Percentiles rank a stretch among this genome's conserved stretches.
Conservation (phyloP, 2,329 filamentous ascomycete species). For the Podosphaera xanthii region DNA sequence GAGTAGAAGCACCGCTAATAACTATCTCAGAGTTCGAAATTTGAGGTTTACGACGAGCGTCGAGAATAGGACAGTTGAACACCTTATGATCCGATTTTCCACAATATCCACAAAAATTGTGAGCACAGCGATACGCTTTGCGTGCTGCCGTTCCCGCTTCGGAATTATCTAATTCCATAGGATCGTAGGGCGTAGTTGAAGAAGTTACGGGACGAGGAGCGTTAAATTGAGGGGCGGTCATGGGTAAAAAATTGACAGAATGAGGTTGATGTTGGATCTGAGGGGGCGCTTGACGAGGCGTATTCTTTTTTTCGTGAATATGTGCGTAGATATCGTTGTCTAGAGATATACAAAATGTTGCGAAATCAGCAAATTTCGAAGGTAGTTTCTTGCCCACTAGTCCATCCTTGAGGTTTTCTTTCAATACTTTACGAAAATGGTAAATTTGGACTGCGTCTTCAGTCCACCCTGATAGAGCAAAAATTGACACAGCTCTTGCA, state of each 20-base stretch:
- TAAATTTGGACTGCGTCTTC: neutral
- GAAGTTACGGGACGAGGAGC: neutral
- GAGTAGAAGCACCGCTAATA: too few species aligned
- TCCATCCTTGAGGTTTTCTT: neutral
- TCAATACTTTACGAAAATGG: neutral
- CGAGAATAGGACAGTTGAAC: neutral
- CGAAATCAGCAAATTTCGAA: neutral
- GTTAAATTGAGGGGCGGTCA: neutral
- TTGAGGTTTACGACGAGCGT: neutral
- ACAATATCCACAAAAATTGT: neutral
- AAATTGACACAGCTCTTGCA: neutral
- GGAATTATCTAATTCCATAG: neutral
- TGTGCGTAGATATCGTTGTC: neutral
- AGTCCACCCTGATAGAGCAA: neutral
- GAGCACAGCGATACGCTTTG: neutral
- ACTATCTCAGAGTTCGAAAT: neutral
- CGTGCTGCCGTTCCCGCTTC: neutral
- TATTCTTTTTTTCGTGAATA: neutral
- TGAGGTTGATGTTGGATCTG: neutral
- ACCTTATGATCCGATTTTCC: neutral
- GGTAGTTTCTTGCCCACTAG: neutral
- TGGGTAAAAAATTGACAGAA: too few species aligned
- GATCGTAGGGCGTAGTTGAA: neutral
- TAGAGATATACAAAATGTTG: neutral
- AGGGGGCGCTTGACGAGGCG: neutral